Evolutionary conservation across 495 filamentous ascomycete genomes (phyloP).

Genomic region (Xylaria castorea): DNA sequence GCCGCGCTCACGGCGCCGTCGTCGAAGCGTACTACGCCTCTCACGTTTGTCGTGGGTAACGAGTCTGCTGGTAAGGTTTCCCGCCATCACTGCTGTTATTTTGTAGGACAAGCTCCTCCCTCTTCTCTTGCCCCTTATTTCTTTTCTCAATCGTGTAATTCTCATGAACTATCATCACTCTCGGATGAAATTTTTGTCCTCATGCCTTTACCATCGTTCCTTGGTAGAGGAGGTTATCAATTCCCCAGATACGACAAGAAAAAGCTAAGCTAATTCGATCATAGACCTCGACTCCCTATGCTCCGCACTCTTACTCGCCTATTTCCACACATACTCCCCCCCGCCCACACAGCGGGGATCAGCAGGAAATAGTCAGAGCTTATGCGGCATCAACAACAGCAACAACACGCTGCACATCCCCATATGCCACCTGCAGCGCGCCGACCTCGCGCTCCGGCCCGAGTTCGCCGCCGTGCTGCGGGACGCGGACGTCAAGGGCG

Average conservation of each 20-base stretch:
- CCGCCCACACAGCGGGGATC: conserved; percentile 33
- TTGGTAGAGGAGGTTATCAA: not conserved
- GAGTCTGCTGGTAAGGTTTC: conserved; percentile 68
- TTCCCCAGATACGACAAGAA: not conserved
- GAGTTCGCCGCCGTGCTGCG: conserved; percentile 71
- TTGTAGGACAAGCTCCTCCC: not conserved
- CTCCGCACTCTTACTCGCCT: conserved; percentile 83
- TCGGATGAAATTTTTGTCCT: no score
- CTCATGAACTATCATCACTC: not conserved
- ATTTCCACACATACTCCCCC: conserved; percentile 62
- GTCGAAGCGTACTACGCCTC: conserved; percentile 44
- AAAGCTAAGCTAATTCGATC: not conserved
- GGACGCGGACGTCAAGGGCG: conserved; percentile 47
- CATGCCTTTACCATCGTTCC: not conserved
- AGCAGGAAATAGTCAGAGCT: not conserved
- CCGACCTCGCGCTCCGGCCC: conserved; percentile 75
- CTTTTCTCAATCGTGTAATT: not conserved
- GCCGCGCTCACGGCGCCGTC: conserved; percentile 48
- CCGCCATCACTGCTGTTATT: not conserved
- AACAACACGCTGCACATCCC: conserved; percentile 72
- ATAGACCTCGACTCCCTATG: conserved; percentile 91
- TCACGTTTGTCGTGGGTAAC: conserved; percentile 74
- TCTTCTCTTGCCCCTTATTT: no score
- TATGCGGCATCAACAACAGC: conserved; percentile 43
- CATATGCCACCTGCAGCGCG: conserved; percentile 74